Conservation (phyloP, 257 asterid genomes). For the Nemophila menziesii region DNA sequence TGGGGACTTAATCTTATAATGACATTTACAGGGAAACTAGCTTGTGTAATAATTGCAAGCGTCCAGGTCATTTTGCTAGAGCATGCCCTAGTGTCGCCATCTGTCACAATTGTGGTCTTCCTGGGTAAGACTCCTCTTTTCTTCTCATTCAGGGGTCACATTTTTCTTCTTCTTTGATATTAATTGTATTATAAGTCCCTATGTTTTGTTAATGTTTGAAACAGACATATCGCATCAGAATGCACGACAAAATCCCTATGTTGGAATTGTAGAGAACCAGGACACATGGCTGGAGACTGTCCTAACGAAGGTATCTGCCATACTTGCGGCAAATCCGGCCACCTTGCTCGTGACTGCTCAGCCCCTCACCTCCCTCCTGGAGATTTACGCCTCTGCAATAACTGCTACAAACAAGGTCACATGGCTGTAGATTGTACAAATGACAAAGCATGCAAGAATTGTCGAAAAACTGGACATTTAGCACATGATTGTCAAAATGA, state of each 20-base stretch:
- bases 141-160: too few species aligned
- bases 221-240: conserved; percentile 40
- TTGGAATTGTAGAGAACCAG: conserved; percentile 48
- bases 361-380: conserved; percentile 29
- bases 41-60: conserved; percentile 90
- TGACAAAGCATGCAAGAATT: conserved; percentile 52
- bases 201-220: conserved; percentile 8
- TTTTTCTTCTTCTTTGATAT: background rate
- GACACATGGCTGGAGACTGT: conserved; percentile 53
- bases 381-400: conserved; percentile 38
- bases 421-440: conserved; percentile 34
- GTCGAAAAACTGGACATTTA: conserved; percentile 46
- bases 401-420: conserved; percentile 39
- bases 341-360: conserved; percentile 36
- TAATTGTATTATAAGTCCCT: too few species aligned
- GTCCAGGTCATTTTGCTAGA: conserved; percentile 96
- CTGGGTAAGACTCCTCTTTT: conserved; percentile 54
- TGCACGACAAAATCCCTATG: conserved; percentile 34
- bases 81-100: conserved; percentile 91
- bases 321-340: conserved; percentile 46
- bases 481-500: conserved; percentile 50
- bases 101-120: conserved; percentile 97
- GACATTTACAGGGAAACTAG: conserved; percentile 49
- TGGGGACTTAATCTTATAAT: conserved; percentile 16
- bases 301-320: conserved; percentile 52